Conservation (phyloP, 352 stramenopile species). For the Globisporangium yorkense region DNA sequence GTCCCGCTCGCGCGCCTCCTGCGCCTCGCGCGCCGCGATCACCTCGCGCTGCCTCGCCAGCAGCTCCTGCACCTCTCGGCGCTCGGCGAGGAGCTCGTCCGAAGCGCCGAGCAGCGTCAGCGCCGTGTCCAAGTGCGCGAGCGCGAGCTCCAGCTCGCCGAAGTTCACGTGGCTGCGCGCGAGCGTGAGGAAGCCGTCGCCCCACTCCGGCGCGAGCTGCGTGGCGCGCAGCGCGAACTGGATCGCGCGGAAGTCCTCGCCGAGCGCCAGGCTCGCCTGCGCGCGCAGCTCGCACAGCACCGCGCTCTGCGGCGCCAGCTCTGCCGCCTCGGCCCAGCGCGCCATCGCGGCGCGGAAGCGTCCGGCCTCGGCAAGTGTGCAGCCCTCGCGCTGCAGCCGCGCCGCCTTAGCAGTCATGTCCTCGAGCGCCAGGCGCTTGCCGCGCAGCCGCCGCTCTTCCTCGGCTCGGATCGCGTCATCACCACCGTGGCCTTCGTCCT, state of each 20-base stretch:
- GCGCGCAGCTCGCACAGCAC: constrained; percentile 62
- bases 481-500: constrained; percentile 2
- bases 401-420: constrained; percentile 46
- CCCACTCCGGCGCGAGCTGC: constrained; percentile 48
- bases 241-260: constrained; percentile 73
- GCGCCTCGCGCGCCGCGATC: constrained; percentile 31
- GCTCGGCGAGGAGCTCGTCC: constrained; percentile 44
- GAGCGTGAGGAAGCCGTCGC: constrained; percentile 65
- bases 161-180: constrained; percentile 72
- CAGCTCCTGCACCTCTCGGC: constrained; percentile 36
- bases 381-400: constrained; percentile 70
- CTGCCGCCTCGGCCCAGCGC: constrained; percentile 58
- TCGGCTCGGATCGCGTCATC: not conserved
- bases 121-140: constrained; percentile 39
- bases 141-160: constrained; percentile 65
- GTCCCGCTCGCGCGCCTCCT: constrained; percentile 29
- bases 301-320: constrained; percentile 35
- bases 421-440: constrained; percentile 33
- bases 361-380: constrained; percentile 61
- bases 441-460: not conserved
- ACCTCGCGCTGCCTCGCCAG: constrained; percentile 32
- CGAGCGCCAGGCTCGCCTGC: constrained; percentile 61
- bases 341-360: constrained; percentile 57
- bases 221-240: constrained; percentile 55
- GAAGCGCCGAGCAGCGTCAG: constrained; percentile 30